Base-by-base conservation (phyloP, 306 rosid genomes). In the Cicer yamashitae region DNA sequence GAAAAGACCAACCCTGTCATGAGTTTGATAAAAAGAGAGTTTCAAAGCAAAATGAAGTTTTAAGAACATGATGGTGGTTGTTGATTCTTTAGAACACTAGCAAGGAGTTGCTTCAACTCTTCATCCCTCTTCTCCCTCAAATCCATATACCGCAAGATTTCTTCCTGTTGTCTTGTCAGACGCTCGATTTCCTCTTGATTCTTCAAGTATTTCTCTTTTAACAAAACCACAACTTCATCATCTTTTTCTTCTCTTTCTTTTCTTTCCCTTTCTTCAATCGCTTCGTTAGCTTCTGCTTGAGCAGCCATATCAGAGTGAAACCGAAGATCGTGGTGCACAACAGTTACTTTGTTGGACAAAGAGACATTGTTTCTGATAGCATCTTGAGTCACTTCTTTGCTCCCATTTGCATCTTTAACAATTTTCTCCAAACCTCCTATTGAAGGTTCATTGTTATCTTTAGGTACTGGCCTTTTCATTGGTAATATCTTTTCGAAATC, bases 361-460 rank as follows among this genome's bases (percentile, higher is more conserved):
- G 14, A 47, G 1, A 4, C 14, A 1, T 11, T 47, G 11, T 47
- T 47, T 4, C 52, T 47, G 13, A 47, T 3, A 46, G 51, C 60
- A 71, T 17, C 51, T 63, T 53, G 18, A 52, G 14, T 22, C 13
- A 58, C 7, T 30, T 63, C 61, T 43, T 34, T 52, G 18, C 34
- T 63, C 4, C 14, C 20, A 70, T 40, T 43, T 10, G 38, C 70
- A 81, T 25, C 79, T 20, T 64, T 71, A 46, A 30, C 7, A 57
- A 1, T 3, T 20, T 22, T 14, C 7, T 57, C 63, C 40, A 57
- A 22, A 22, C 8, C 25, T 13, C 25, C 61, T 20, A 56, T 56
- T 56, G 61, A 56, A 20, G 2, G 37, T 56, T 56, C 61, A 56
- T 18, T 3, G 30, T 18, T 56, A 0, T 3, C 61, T 18, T 9